Evolutionary conservation across 306 rosid genomes (phyloP).

Genomic region (Prunus kanzakura): DNA sequence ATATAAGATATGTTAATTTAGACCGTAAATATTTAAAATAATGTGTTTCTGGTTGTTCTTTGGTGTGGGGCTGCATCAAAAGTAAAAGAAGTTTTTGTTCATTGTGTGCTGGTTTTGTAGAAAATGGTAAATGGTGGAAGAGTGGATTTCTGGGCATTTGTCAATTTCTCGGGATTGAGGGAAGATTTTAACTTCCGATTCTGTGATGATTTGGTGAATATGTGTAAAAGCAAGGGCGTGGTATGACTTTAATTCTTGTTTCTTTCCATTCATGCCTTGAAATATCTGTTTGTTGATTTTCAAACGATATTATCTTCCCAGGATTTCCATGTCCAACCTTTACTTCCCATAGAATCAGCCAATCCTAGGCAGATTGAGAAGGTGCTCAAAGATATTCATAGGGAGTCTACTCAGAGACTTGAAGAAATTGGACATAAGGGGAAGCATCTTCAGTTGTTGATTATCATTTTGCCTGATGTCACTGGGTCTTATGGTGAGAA

Average conservation of each 20-base stretch:
- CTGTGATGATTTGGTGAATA: constrained; percentile 27
- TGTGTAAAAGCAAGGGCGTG: constrained; percentile 72
- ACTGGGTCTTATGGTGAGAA: constrained; percentile 63
- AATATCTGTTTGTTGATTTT: background rate
- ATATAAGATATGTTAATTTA: too few species aligned
- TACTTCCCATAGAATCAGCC: constrained; percentile 23
- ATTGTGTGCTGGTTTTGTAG: constrained; percentile 27
- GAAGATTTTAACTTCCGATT: constrained; percentile 12
- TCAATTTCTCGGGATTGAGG: constrained; percentile 34
- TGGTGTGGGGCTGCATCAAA: too few species aligned
- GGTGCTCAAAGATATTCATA: constrained; percentile 36
- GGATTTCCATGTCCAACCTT: constrained; percentile 37
- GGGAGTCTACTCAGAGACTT: constrained; percentile 4
- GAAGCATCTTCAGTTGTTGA: constrained; percentile 44
- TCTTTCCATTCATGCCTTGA: background rate
- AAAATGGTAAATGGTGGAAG: constrained; percentile 66
- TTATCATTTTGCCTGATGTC: constrained; percentile 66
- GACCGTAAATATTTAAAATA: too few species aligned
- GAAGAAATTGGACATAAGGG: constrained; percentile 2
- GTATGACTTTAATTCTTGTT: constrained; percentile 29
- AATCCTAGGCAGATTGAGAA: constrained; percentile 31
- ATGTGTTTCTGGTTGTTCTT: too few species aligned
- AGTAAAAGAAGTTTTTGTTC: background rate
- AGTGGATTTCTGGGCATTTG: constrained; percentile 48
- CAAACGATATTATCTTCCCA: constrained; percentile 8